Evolutionary conservation across 2,329 filamentous ascomycete genomes (phyloP).

Genomic region (Fusarium secorum): DNA sequence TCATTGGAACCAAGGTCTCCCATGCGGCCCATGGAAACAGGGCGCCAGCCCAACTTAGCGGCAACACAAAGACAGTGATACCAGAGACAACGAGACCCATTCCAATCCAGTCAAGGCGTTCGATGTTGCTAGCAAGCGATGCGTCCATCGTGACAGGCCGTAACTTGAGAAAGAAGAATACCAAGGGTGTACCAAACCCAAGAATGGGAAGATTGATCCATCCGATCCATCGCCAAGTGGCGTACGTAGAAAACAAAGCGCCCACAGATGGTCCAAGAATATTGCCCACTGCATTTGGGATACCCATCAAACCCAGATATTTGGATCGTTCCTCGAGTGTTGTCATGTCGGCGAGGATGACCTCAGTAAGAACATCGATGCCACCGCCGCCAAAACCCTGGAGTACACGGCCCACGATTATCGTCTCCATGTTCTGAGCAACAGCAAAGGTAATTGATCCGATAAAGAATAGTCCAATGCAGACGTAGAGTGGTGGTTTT

Average conservation of each 20-base stretch:
- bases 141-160: neutral
- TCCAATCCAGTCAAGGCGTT: conserved; percentile 16
- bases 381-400: conserved; percentile 15
- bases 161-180: conserved; percentile 14
- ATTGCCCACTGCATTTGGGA: conserved; percentile 6
- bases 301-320: conserved; percentile 8
- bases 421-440: conserved; percentile 4
- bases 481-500: conserved; percentile 6
- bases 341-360: conserved; percentile 16
- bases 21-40: conserved; percentile 8
- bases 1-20: conserved; percentile 8
- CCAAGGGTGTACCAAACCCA: neutral
- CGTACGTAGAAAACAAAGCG: neutral
- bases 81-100: conserved; percentile 9
- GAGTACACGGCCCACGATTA: conserved; percentile 7
- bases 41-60: conserved; percentile 17
- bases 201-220: conserved; percentile 14
- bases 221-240: conserved; percentile 16
- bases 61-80: conserved; percentile 2
- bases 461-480: neutral
- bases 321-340: neutral
- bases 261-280: conserved; percentile 2
- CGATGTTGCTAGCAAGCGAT: neutral
- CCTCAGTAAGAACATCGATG: conserved; percentile 7
- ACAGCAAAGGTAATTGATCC: conserved; percentile 12